These are phyloP conservation scores for Sugiyamaella pinicola DNA, from an alignment of 1,139 yeast genomes.

Conservation along the genomic window DNA sequence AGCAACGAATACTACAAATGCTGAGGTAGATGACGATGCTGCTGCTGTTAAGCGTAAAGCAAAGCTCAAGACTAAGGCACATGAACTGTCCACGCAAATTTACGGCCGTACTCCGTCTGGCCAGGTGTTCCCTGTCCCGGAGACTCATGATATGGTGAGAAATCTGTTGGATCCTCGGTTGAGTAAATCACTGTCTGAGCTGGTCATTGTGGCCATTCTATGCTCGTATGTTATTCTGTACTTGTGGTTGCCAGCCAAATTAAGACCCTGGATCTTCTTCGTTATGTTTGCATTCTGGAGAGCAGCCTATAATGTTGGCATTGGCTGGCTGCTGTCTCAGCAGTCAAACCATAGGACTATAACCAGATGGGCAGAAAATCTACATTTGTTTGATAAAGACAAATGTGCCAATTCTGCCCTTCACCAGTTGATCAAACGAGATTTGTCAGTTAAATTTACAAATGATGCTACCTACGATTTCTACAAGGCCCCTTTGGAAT, in stretches of 20 bases:
- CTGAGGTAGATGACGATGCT: neutral
- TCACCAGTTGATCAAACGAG: conserved; percentile 51
- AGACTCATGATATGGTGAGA: conserved; percentile 84
- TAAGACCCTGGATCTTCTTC: conserved; percentile 52
- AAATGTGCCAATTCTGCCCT: conserved; percentile 39
- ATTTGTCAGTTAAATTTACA: conserved; percentile 66
- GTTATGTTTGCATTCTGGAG: conserved; percentile 75
- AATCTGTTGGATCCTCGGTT: conserved; percentile 78
- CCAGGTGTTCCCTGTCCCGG: conserved; percentile 62
- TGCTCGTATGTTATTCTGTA: conserved; percentile 56
- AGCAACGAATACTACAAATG: neutral
- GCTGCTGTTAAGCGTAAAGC: no score
- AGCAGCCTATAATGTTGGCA: conserved; percentile 73
- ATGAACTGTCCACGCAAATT: conserved; percentile 8
- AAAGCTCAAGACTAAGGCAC: neutral
- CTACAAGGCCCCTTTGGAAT: conserved; percentile 64
- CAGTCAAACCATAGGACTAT: conserved; percentile 65
- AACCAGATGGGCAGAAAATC: conserved; percentile 56
- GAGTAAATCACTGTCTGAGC: conserved; percentile 68
- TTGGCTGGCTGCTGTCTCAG: conserved; percentile 67
- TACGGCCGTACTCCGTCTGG: conserved; percentile 39
- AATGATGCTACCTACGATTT: conserved; percentile 48
- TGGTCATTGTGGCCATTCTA: conserved; percentile 57
- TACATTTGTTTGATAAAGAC: conserved; percentile 50
- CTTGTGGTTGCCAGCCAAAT: conserved; percentile 38